These are phyloP conservation scores for Lentinula lateritia DNA, from an alignment of 768 basidiomycete species.

Conservation along the genomic window DNA sequence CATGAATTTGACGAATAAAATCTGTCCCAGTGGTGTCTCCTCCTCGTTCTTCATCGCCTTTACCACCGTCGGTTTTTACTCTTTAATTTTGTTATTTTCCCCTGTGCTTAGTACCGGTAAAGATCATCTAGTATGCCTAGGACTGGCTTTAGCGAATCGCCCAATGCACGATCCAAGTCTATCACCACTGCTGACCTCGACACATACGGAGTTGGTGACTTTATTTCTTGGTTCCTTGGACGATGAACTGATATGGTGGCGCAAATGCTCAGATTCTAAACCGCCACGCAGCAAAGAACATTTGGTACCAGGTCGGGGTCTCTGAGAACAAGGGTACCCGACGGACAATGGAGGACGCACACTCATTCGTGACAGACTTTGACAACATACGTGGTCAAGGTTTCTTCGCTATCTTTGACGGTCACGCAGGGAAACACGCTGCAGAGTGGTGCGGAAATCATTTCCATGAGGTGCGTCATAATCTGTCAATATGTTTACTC, in stretches of 20 bases:
- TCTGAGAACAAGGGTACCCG: conserved; percentile 86
- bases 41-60: background rate
- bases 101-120: background rate
- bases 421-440: conserved; percentile 97
- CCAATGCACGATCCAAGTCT: conserved; percentile 77
- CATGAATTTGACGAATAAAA: background rate
- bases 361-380: conserved; percentile 95
- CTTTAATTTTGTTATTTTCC: background rate
- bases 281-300: conserved; percentile 63
- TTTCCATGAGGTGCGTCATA: conserved; percentile 76
- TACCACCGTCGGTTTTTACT: background rate
- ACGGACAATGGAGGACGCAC: conserved; percentile 95
- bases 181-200: conserved; percentile 75
- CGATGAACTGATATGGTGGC: background rate
- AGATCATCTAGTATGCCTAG: conserved; percentile 19
- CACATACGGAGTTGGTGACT: conserved; percentile 65
- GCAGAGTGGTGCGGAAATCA: conserved; percentile 98
- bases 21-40: background rate
- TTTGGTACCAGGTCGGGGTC: conserved; percentile 64
- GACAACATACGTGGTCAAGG: conserved; percentile 89
- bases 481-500: conserved; percentile 1
- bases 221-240: background rate
- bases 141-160: conserved; percentile 49
- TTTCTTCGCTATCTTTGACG: conserved; percentile 98
- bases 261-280: conserved; percentile 54